phyloP scores from a whole-genome alignment of 2,329 filamentous ascomycete genomes.

The Epichloe hybrida region DNA sequence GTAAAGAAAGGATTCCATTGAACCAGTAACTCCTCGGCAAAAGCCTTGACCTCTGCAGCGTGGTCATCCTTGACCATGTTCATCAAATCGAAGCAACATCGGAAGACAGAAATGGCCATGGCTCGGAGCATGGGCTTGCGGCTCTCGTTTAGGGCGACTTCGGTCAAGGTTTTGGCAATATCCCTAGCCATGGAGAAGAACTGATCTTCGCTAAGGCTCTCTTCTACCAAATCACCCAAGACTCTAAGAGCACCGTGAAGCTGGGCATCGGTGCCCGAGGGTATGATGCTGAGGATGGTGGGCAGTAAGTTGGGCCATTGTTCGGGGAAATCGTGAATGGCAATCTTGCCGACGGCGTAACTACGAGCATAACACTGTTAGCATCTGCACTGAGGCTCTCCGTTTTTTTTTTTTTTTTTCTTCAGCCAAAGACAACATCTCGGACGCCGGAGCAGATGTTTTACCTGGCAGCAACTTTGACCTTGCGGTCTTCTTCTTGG shows the following conservation, averaged over 20 bases:
- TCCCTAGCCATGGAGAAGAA: conserved; percentile 85
- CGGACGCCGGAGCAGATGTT: not conserved
- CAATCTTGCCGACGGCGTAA: conserved; percentile 81
- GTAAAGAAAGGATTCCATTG: conserved; percentile 88
- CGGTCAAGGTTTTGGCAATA: conserved; percentile 71
- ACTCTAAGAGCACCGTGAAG: conserved; percentile 84
- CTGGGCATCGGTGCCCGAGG: conserved; percentile 61
- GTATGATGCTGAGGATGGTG: conserved; percentile 63
- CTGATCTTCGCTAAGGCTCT: conserved; percentile 84
- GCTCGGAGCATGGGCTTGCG: conserved; percentile 67
- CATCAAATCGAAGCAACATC: conserved; percentile 83
- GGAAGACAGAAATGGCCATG: conserved; percentile 79
- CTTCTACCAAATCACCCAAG: conserved; percentile 79
- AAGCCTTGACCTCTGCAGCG: conserved; percentile 69
- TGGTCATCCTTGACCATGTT: conserved; percentile 96
- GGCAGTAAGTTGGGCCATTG: conserved; percentile 87
- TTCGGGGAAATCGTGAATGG: conserved; percentile 83
- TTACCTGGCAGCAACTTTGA: conserved; percentile 79
- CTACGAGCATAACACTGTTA: conserved; percentile 20
- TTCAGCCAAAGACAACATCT: not conserved
- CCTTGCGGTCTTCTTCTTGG: conserved; percentile 63
- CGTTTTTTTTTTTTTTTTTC: no score
- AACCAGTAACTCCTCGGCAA: conserved; percentile 73
- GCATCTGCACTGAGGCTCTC: not conserved
- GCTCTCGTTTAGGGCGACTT: conserved; percentile 63